A percentile compares a stretch with the other conserved stretches of the same genome.
These are phyloP conservation scores for Cinchona pubescens DNA, from an alignment of 257 asterid genomes.

Conservation along the genomic window DNA sequence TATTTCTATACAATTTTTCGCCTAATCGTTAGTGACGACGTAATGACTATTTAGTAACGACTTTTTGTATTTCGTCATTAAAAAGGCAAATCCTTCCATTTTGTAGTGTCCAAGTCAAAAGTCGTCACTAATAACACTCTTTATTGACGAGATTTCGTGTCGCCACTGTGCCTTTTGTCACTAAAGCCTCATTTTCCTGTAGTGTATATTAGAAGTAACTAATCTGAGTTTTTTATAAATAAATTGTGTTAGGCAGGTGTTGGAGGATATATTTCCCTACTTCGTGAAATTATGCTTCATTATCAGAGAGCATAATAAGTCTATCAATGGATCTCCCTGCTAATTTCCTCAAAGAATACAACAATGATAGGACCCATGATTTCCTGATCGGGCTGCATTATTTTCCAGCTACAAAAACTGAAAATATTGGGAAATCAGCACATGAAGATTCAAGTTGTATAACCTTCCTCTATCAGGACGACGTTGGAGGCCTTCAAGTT, in stretches of 20 bases:
- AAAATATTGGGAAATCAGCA: conserved; percentile 28
- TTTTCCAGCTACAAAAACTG: conserved; percentile 35
- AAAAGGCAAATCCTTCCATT: too few relatives aligned
- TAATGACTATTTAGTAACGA: too few relatives aligned
- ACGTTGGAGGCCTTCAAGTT: conserved; percentile 52
- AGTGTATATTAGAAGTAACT: too few relatives aligned
- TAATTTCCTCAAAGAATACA: conserved; percentile 37
- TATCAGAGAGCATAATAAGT: conserved; percentile 36
- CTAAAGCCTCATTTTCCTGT: too few relatives aligned
- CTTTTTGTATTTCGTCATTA: too few relatives aligned
- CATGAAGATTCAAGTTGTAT: conserved; percentile 40
- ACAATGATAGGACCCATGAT: conserved; percentile 43
- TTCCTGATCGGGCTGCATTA: conserved; percentile 41
- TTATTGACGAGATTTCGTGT: too few relatives aligned
- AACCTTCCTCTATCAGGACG: conserved; percentile 43
- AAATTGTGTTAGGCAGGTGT: conserved; percentile 23
- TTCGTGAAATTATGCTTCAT: conserved; percentile 10
- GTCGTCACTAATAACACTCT: too few relatives aligned
- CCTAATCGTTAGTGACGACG: too few relatives aligned
- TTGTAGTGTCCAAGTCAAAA: too few relatives aligned
- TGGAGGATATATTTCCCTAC: conserved; percentile 40
- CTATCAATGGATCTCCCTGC: conserved; percentile 42
- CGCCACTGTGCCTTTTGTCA: too few relatives aligned
- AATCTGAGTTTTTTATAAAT: too few relatives aligned
- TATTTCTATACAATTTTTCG: too few relatives aligned